Evolutionary conservation across 805 yeast genomes (phyloP), one percentile per base, ranked within the genome.

Genomic region (Wickerhamiella nectarea): DNA sequence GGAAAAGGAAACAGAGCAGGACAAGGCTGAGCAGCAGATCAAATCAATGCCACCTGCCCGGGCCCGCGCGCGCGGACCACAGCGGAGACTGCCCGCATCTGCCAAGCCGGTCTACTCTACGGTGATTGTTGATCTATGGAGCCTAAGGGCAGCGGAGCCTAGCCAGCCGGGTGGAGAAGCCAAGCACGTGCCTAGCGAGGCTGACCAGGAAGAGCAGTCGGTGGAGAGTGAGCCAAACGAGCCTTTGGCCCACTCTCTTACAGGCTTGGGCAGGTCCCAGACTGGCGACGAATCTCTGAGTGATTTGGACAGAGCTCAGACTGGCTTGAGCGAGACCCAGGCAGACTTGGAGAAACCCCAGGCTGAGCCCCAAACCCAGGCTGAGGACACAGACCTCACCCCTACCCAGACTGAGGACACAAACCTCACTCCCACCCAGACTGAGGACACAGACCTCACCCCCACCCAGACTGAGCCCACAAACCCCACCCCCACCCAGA

Each of bases 31-130:
- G 6, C 19, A 31, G 28, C 38, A 35, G 31, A 34, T 38, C 18
- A 15, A 34, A 9, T 29, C 41, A 15, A 35, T 40, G 35, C 41
- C 46, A 3, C 33, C 33, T 11, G 46, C 52, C 5, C 46, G 56
- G 8, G 50, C 56, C 1, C 43, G 61, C 4, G 56, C 55, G 5
- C 50, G 49, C 18, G 63, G 61, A 1, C 61, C 63, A 5, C 44
- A 44, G 10, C 50, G 63, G 6, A 50, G 62, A 8, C 53, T 59
- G 7, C 65, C 65, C 9, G 51, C 55, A 3, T 44, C 43, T 15
- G 62, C 60, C 14, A 54, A 56, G 46, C 46, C 53, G 8, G 43
- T 41, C 15, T 49, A 48, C 44, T 35, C 44, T 3, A 50, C 52
- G 7, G 48, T 47, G 1, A 43, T 45, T 2, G 45, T 46, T 2